These are phyloP conservation scores for Termitomyces sp. DNA, from an alignment of 1,284 basidiomycete species.

Conservation along the genomic window DNA sequence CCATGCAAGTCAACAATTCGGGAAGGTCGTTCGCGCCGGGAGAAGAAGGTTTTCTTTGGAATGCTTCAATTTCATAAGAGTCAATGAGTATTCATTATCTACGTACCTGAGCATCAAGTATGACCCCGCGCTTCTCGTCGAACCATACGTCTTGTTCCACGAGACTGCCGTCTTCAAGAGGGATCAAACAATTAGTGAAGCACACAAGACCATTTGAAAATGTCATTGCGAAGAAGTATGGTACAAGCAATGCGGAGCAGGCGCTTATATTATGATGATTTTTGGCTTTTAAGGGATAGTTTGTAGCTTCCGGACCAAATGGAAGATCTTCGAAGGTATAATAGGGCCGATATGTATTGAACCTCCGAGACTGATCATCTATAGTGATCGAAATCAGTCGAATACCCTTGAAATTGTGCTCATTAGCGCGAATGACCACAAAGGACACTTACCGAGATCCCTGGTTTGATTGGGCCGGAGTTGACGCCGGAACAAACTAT, in stretches of 20 bases:
- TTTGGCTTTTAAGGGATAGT: slow-evolving; percentile 4
- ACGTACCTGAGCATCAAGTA: slow-evolving; percentile 68
- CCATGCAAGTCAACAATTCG: slow-evolving; percentile 62
- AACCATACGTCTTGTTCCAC: slow-evolving; percentile 72
- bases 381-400: slow-evolving; percentile 4
- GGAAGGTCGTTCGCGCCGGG: slow-evolving; percentile 55
- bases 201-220: slow-evolving; percentile 65
- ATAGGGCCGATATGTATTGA: slow-evolving; percentile 1
- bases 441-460: background rate
- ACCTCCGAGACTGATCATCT: background rate
- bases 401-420: background rate
- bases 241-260: background rate
- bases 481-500: slow-evolving; percentile 2
- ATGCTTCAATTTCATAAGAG: background rate
- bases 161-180: slow-evolving; percentile 70
- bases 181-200: slow-evolving; percentile 80
- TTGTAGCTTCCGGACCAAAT: slow-evolving; percentile 12
- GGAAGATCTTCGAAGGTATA: slow-evolving; percentile 9
- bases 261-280: background rate
- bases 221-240: slow-evolving; percentile 22
- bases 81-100: background rate
- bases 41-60: slow-evolving; percentile 59
- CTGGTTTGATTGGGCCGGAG: background rate
- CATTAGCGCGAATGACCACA: background rate
- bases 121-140: slow-evolving; percentile 61